Percentiles rank a stretch among this genome's conserved stretches.
Conservation (phyloP, 768 basidiomycete species). For the Hysterangium stoloniferum region DNA sequence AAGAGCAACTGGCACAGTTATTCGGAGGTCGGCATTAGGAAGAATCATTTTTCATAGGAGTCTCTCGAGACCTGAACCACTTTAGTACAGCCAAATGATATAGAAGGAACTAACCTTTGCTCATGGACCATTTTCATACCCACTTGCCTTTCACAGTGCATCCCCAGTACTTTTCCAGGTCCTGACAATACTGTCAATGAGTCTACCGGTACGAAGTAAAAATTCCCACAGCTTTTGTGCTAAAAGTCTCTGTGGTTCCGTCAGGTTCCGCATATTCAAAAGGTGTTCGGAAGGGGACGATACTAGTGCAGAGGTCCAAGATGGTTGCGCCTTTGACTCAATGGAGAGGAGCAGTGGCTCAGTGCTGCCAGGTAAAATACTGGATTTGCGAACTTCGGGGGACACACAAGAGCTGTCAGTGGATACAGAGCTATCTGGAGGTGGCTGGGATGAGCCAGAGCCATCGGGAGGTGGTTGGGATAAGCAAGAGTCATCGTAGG, state of each 20-base stretch:
- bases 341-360: too few relatives aligned
- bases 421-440: too few relatives aligned
- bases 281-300: conserved; percentile 85
- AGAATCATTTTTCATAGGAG: conserved; percentile 71
- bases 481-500: too few relatives aligned
- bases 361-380: too few relatives aligned
- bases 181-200: conserved; percentile 33
- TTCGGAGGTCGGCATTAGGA: conserved; percentile 76
- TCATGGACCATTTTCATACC: conserved; percentile 76
- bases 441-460: too few relatives aligned
- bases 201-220: neutral
- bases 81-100: neutral
- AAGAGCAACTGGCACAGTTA: conserved; percentile 59
- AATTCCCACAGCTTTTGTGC: conserved; percentile 40
- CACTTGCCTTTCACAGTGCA: conserved; percentile 81
- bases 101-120: conserved; percentile 30
- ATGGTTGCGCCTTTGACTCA: too few relatives aligned
- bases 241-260: conserved; percentile 56
- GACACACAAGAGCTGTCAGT: too few relatives aligned
- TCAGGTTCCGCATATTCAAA: conserved; percentile 65
- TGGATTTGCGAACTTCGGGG: too few relatives aligned
- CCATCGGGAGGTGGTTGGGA: too few relatives aligned
- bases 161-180: conserved; percentile 80
- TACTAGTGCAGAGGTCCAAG: too few relatives aligned
- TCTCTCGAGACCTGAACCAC: conserved; percentile 39